phyloP scores from a whole-genome alignment of 2,329 filamentous ascomycete genomes.

The Colletotrichum ledebouriae region DNA sequence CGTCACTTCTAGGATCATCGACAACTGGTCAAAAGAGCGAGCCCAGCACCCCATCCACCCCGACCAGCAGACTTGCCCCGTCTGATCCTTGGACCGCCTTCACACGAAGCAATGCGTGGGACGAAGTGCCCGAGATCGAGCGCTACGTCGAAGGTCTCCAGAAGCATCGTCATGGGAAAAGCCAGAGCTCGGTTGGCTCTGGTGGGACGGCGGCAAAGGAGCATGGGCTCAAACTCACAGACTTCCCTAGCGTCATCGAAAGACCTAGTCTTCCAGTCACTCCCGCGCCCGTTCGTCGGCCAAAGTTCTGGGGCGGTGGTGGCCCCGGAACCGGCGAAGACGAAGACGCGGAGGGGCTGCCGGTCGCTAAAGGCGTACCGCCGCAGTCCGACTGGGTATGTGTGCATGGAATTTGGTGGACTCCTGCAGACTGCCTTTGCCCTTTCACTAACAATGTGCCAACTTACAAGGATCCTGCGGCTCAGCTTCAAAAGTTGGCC shows the following conservation, averaged over 20 bases:
- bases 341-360: slow-evolving; percentile 71
- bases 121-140: slow-evolving; percentile 89
- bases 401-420: slow-evolving; percentile 69
- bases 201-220: slow-evolving; percentile 47
- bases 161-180: slow-evolving; percentile 64
- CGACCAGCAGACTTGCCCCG: slow-evolving; percentile 60
- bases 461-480: slow-evolving; percentile 74
- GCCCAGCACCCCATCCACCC: slow-evolving; percentile 62
- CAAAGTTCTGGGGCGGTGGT: slow-evolving; percentile 74
- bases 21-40: slow-evolving; percentile 53
- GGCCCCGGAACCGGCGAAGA: slow-evolving; percentile 59
- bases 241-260: slow-evolving; percentile 87
- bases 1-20: slow-evolving; percentile 53
- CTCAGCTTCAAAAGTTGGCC: slow-evolving; percentile 78
- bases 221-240: slow-evolving; percentile 77
- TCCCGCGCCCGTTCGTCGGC: slow-evolving; percentile 81
- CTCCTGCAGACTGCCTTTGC: slow-evolving; percentile 66
- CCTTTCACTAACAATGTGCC: slow-evolving; percentile 67
- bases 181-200: slow-evolving; percentile 46
- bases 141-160: slow-evolving; percentile 85
- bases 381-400: slow-evolving; percentile 95
- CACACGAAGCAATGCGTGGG: slow-evolving; percentile 89
- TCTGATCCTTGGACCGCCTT: slow-evolving; percentile 80
- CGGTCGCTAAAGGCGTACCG: slow-evolving; percentile 85
- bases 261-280: slow-evolving; percentile 92